phyloP scores from a whole-genome alignment of 192 early-diverging fungal genomes.

The Thamnidium elegans region DNA sequence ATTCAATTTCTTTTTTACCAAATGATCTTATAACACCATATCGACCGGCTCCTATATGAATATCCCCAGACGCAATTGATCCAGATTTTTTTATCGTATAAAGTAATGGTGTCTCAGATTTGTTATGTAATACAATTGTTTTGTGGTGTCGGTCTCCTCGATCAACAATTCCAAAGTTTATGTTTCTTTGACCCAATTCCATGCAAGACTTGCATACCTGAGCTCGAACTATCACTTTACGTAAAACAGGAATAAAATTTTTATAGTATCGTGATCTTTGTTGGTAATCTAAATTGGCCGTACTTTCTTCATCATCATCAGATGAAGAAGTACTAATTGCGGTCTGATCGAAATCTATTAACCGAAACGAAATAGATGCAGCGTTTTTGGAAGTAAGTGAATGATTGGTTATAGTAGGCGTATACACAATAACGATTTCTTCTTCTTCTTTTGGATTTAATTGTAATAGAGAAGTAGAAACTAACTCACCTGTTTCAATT shows the following conservation, averaged over 20 bases:
- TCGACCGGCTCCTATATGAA: conserved; percentile 71
- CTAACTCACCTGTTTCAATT: conserved; percentile 66
- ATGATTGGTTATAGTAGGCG: conserved; percentile 59
- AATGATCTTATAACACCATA: conserved; percentile 86
- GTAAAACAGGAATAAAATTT: conserved; percentile 64
- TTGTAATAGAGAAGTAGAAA: conserved; percentile 53
- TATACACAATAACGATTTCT: conserved; percentile 73
- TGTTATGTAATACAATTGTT: conserved; percentile 84
- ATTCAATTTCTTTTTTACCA: conserved; percentile 87
- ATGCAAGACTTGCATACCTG: conserved; percentile 73
- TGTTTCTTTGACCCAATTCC: conserved; percentile 94
- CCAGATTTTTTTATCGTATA: conserved; percentile 95
- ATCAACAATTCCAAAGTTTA: conserved; percentile 92
- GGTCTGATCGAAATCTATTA: conserved; percentile 76
- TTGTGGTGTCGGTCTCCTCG: conserved; percentile 80
- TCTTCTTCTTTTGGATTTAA: conserved; percentile 61
- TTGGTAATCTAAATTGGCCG: conserved; percentile 57
- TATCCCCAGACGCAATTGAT: conserved; percentile 88
- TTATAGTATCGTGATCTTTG: conserved; percentile 36
- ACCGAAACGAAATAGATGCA: conserved; percentile 82
- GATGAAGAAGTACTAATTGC: conserved; percentile 76
- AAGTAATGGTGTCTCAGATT: conserved; percentile 80
- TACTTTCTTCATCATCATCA: conserved; percentile 70
- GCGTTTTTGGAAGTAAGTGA: conserved; percentile 74
- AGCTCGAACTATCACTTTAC: conserved; percentile 85